Base-by-base conservation (phyloP, 202 grass and related monocot species). In the Alloteropsis angusta region DNA sequence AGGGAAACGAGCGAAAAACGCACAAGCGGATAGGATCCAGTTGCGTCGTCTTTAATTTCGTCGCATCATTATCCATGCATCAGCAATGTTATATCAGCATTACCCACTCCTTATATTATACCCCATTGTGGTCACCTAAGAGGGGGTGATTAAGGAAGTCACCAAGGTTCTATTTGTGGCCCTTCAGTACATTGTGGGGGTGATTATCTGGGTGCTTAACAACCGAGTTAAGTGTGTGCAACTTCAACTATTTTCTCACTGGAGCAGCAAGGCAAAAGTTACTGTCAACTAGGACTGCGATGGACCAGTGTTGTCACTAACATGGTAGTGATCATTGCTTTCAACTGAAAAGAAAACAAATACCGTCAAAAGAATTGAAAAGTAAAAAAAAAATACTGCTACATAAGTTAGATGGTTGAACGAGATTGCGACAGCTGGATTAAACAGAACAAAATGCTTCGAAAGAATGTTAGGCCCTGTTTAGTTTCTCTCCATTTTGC, bases 71-170 rank as follows among this genome's bases (percentile, higher is more conserved):
- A 55, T 65, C 18, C 60, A 55, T 36, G 75, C 60, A 64, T 75
- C 41, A 75, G 60, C 48, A 68, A 65, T 37, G 15, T 46, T 52
- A 39, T 76, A 68, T 76, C 74, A 78, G 65, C 82, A 71, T 62
- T 44, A 71, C 55, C 56, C 45, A 71, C 56, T 75, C 19, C 67
- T 30, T 61, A 5, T 77, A 21, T 70, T 34, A 39, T 77, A 39
- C 25, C 8, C 52, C 35, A n/a, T 49, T 57, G 10, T n/a, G 43
- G 56, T 48, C 37, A 38, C 32, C 32, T 48, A 42, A 6, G 22
- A 32, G 1, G 30, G 30, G 41, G 15, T 59, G 66, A 80, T 80
- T 71, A 71, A 80, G 39, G 18, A 68, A 84, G 53, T 28, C 69
- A 69, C 9, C 35, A 34, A 15, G 8, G 12, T 69, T 80, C 18